Evolutionary conservation across 2,329 filamentous ascomycete species (phyloP), one percentile per base, ranked within the genome.

Genomic region (Hypoxylon sp.): DNA sequence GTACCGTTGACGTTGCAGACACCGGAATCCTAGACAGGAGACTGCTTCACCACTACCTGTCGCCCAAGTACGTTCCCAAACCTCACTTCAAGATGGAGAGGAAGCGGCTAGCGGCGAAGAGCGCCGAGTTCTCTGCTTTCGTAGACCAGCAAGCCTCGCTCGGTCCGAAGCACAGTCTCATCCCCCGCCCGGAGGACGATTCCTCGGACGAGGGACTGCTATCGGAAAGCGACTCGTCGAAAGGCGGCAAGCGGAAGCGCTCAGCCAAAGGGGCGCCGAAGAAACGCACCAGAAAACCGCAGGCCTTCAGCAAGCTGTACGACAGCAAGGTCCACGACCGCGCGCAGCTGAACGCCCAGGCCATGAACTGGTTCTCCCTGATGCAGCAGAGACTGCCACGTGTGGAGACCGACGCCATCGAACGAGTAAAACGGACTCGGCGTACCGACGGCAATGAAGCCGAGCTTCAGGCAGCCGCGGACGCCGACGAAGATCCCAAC

Each of bases 81-180:
- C 62, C 54, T 1, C 62, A 63, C 47, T 63, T 64, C 51, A 60
- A 58, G n/a, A 55, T 55, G 51, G 62, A 64, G 35, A 57, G 62
- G 11, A 58, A 48, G 35, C 53, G 62, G 13, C 51, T 64, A 2
- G 42, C 29, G 4, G 51, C 43, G 5, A 64, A 60, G 29, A 54
- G 59, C 18, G 59, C 48, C 13, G 62, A 63, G 41, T 64, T 62
- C 23, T 47, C 51, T 10, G 43, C 45, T 17, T 64, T 64, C 27
- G 59, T 58, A 31, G 59, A 37, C 15, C 20, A 40, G n/a, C 57
- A 63, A 31, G 33, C 24, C 3, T 35, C 40, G 1, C 13, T 18
- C 8, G 21, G 35, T 13, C 27, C 49, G 18, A 47, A 48, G 18
- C 48, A 33, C 23, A 58, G 37, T 27, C 9, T 53, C 1, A 53